Percentiles rank a stretch among this genome's conserved stretches.
phyloP scores from a whole-genome alignment of 495 filamentous ascomycete genomes.

The Cairneyella variabilis region DNA sequence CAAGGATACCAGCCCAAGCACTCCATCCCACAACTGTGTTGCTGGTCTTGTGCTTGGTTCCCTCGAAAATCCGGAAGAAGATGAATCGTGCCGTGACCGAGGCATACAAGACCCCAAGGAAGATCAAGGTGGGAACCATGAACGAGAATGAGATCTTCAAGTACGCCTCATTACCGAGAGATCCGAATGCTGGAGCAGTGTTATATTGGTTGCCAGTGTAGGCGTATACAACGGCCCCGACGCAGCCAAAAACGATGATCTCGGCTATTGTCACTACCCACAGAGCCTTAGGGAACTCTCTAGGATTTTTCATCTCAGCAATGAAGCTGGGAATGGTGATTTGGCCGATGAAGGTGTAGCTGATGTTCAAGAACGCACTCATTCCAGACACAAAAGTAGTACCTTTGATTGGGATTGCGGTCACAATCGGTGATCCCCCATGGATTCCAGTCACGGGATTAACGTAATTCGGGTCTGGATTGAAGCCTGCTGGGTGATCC shows the following conservation, averaged over 20 bases:
- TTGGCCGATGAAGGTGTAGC: slow-evolving; percentile 90
- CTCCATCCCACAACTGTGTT: slow-evolving; percentile 83
- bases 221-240: slow-evolving; percentile 71
- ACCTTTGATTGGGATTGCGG: slow-evolving; percentile 58
- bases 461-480: slow-evolving; percentile 35
- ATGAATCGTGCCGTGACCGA: slow-evolving; percentile 84
- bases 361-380: slow-evolving; percentile 84
- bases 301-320: slow-evolving; percentile 83
- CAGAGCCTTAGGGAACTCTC: slow-evolving; percentile 84
- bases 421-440: slow-evolving; percentile 57
- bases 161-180: slow-evolving; percentile 62
- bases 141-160: slow-evolving; percentile 86
- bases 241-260: slow-evolving; percentile 73
- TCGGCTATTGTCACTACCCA: slow-evolving; percentile 85
- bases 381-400: slow-evolving; percentile 76
- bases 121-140: slow-evolving; percentile 90
- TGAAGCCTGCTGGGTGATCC: slow-evolving; percentile 60
- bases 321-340: slow-evolving; percentile 91
- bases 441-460: slow-evolving; percentile 31
- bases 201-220: slow-evolving; percentile 85
- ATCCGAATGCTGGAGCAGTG: slow-evolving; percentile 76
- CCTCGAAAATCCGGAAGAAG: slow-evolving; percentile 79
- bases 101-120: slow-evolving; percentile 82
- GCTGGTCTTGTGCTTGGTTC: slow-evolving; percentile 67
- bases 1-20: slow-evolving; percentile 71